Evolutionary conservation across 2,329 filamentous ascomycete species (phyloP).

Genomic region (Neofusicoccum sp.): DNA sequence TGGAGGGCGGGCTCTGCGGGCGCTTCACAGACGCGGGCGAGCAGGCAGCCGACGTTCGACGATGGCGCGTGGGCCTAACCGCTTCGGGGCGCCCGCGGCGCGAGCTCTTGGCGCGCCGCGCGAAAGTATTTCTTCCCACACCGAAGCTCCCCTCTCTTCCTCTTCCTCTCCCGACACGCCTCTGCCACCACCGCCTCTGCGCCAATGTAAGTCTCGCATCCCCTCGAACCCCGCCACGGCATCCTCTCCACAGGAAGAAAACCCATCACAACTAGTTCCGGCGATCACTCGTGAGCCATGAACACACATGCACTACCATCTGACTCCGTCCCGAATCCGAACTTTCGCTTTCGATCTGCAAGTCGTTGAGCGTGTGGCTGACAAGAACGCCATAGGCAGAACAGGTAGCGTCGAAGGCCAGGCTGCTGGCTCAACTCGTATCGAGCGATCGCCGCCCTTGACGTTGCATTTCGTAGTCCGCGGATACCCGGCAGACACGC

Average conservation of each 20-base stretch:
- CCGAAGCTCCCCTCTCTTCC: background rate
- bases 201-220: background rate
- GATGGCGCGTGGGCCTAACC: no score
- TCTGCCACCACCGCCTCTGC: background rate
- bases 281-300: constrained; percentile 55
- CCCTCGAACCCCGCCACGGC: background rate
- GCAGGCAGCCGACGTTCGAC: no score
- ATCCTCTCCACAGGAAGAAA: constrained; percentile 48
- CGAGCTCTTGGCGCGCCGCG: background rate
- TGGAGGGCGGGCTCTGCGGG: background rate
- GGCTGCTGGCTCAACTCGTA: background rate
- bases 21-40: no score
- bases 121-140: constrained; percentile 7
- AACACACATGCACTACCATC: constrained; percentile 65
- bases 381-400: background rate
- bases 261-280: constrained; percentile 53
- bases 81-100: background rate
- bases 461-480: background rate
- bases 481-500: background rate
- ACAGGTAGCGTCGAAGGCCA: background rate
- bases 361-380: background rate
- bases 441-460: background rate
- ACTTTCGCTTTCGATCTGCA: background rate
- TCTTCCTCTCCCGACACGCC: constrained; percentile 1
- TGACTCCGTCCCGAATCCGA: constrained; percentile 32